Evolutionary conservation across 768 basidiomycete species (phyloP).

Genomic region (Suillus luteus): DNA sequence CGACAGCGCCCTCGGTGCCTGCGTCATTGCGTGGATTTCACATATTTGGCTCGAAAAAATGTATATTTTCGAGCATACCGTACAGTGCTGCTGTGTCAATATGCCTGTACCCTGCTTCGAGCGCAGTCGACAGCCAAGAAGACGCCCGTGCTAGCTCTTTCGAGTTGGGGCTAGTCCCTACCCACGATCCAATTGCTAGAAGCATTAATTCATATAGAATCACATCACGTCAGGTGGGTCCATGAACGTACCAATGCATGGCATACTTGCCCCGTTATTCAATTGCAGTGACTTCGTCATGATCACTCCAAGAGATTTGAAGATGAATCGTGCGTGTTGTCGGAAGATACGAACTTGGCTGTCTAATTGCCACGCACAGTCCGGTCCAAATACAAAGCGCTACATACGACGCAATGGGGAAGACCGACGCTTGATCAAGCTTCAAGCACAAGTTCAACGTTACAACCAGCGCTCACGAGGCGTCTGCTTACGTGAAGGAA

Average conservation of each 20-base stretch:
- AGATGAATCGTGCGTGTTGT: not conserved
- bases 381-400: not conserved
- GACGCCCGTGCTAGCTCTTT: slow-evolving; percentile 8
- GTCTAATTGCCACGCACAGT: not conserved
- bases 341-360: not conserved
- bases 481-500: not conserved
- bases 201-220: slow-evolving; percentile 1
- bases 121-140: slow-evolving; percentile 6
- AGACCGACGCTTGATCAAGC: not conserved
- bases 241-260: slow-evolving; percentile 29
- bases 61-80: slow-evolving; percentile 18
- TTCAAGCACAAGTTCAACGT: not conserved
- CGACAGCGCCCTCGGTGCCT: slow-evolving; percentile 45
- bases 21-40: slow-evolving; percentile 5
- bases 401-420: not conserved
- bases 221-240: slow-evolving; percentile 20
- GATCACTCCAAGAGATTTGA: not conserved
- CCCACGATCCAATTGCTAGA: slow-evolving; percentile 9
- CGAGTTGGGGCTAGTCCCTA: not conserved
- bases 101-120: slow-evolving; percentile 43
- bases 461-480: not conserved
- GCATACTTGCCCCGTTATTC: slow-evolving; percentile 29
- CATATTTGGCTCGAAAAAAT: not conserved
- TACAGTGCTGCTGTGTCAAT: slow-evolving; percentile 44
- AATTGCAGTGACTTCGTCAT: slow-evolving; percentile 18